These are phyloP conservation scores for Fusarium lateritium DNA, from an alignment of 2,329 filamentous ascomycete species.

Conservation along the genomic window DNA sequence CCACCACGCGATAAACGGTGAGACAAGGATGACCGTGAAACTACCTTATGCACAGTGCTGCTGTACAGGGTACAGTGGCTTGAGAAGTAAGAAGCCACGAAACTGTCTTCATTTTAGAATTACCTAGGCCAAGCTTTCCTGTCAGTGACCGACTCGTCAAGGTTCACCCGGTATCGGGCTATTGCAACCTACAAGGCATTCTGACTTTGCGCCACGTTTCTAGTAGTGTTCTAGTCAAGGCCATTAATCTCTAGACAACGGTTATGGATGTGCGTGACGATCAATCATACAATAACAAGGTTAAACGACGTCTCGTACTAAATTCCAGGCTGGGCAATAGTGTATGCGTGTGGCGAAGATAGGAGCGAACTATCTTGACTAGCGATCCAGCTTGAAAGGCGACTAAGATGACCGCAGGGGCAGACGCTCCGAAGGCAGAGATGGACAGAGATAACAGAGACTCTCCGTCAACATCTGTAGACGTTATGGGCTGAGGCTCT, in stretches of 20 bases:
- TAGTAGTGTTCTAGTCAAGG: slow-evolving; percentile 33
- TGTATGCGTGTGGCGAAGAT: not conserved
- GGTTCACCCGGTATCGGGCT: slow-evolving; percentile 4
- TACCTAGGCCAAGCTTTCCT: slow-evolving; percentile 2
- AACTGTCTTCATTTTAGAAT: not conserved
- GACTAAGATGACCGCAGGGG: not conserved
- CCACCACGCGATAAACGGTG: slow-evolving; percentile 12
- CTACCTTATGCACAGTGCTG: slow-evolving; percentile 5
- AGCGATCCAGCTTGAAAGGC: not conserved
- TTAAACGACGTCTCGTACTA: too few relatives aligned
- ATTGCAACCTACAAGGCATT: slow-evolving; percentile 3
- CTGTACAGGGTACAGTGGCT: slow-evolving; percentile 16
- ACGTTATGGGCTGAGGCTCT: not conserved
- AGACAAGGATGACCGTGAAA: slow-evolving; percentile 12
- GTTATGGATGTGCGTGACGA: not conserved
- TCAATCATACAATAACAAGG: not conserved
- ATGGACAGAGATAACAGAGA: too few relatives aligned
- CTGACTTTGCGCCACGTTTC: slow-evolving; percentile 31
- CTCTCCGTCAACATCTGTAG: too few relatives aligned
- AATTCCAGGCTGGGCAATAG: not conserved
- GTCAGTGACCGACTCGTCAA: slow-evolving; percentile 13
- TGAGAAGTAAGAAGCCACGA: slow-evolving; percentile 20
- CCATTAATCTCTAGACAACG: slow-evolving; percentile 1
- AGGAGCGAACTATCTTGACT: not conserved
- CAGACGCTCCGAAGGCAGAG: not conserved